Conservation (phyloP, 2,329 filamentous ascomycete species). For the Cytospora paraplurivora region DNA sequence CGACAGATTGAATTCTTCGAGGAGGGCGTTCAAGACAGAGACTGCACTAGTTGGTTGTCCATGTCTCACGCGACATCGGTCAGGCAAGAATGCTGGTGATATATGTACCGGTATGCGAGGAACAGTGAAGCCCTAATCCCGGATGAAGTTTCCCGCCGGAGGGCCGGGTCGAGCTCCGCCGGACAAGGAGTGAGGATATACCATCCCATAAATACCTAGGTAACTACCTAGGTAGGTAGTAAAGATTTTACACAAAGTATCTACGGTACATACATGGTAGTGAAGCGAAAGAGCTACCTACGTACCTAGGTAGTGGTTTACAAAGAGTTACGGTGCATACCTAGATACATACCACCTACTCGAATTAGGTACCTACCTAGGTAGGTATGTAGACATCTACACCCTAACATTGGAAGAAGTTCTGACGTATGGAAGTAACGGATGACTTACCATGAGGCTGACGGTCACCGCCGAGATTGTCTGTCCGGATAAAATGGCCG, state of each 20-base stretch:
- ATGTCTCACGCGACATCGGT: slow-evolving; percentile 15
- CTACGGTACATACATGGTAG: too few species aligned
- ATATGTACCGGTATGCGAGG: background rate
- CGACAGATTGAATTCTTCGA: background rate
- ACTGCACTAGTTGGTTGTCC: slow-evolving; percentile 17
- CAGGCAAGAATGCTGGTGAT: background rate
- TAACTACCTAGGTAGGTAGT: too few species aligned
- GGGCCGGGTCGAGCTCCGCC: background rate
- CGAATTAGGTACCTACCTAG: too few species aligned
- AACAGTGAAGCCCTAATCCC: background rate
- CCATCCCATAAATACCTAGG: too few species aligned
- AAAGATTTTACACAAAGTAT: too few species aligned
- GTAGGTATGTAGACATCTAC: background rate
- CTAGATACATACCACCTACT: too few species aligned
- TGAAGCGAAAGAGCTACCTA: too few species aligned
- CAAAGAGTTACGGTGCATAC: too few species aligned
- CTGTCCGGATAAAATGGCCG: background rate
- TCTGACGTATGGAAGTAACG: background rate
- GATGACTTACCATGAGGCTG: background rate
- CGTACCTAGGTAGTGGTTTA: too few species aligned
- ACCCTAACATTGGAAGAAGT: too few species aligned
- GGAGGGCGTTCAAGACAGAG: background rate
- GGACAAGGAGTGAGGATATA: background rate
- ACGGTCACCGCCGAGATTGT: background rate
- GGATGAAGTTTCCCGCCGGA: background rate